Conservation (phyloP, 495 filamentous ascomycete species). For the Aspergillus haitiensis region DNA sequence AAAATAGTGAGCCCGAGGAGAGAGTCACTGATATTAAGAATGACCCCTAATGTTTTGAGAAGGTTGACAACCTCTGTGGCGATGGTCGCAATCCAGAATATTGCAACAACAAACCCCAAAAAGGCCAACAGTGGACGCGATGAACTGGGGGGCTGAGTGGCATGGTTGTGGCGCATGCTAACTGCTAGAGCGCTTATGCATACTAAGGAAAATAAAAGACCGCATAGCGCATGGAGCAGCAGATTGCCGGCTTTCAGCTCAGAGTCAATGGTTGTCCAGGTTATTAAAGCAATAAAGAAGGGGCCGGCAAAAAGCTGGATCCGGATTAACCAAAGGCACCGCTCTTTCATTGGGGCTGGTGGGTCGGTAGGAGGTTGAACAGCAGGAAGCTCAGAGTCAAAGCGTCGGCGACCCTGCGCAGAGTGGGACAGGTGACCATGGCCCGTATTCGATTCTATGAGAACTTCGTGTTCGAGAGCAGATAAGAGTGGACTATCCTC, state of each 20-base stretch:
- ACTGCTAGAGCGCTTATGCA: constrained; percentile 62
- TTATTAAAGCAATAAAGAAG: constrained; percentile 72
- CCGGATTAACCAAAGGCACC: constrained; percentile 88
- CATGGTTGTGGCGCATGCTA: constrained; percentile 50
- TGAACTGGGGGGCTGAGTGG: constrained; percentile 52
- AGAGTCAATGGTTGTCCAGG: constrained; percentile 68
- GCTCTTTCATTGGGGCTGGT: constrained; percentile 52
- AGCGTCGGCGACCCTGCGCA: constrained; percentile 29
- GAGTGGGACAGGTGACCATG: constrained; percentile 24
- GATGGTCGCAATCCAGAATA: constrained; percentile 95
- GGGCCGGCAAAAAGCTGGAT: constrained; percentile 87
- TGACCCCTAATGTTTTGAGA: constrained; percentile 89
- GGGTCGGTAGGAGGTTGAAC: constrained; percentile 27
- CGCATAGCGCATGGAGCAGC: constrained; percentile 63
- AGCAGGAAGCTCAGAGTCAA: constrained; percentile 45
- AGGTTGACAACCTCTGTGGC: constrained; percentile 95
- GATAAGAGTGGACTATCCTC: constrained; percentile 45
- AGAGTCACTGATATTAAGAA: constrained; percentile 90
- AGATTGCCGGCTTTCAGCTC: constrained; percentile 53
- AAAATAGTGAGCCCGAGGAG: constrained; percentile 96
- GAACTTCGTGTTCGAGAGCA: constrained; percentile 22
- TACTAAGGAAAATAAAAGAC: constrained; percentile 67
- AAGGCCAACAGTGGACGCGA: constrained; percentile 79
- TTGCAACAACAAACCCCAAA: constrained; percentile 85
- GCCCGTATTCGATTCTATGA: constrained; percentile 18